Evolutionary conservation across 1,139 yeast genomes (phyloP), one percentile per base, ranked within the genome.

Genomic region (Blastobotrys arbuscula): DNA sequence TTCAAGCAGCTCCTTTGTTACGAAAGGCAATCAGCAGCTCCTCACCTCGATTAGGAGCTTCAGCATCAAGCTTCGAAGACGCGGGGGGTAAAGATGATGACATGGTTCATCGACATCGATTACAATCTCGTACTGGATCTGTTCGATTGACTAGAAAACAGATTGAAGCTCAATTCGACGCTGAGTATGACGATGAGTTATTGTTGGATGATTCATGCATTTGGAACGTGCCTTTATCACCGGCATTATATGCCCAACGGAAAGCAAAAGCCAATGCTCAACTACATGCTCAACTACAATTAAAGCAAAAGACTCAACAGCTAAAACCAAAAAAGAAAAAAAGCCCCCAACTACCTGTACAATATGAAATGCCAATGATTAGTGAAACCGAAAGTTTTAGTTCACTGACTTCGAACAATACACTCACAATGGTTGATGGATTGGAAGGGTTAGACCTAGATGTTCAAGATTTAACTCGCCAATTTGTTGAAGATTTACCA

Each of bases 171-270:
- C 65, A 64, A 26, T 64, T 58, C 44, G 69, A 66, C 15, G 52
- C 57, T 31, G 59, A 55, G 26, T 73, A 69, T 48, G 81, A 76
- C 47, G 72, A 69, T 48, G 81, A 76, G 48, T 78, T 78, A 42
- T 79, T 81, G 6, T 18, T 34, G 10, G 78, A 72, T 44, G 76
- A 76, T 47, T 67, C 73, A 16, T 68, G 75, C 31, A 77, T 81
- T 53, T 80, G 72, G 67, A 82, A 82, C 57, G 84, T 82, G 15
- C 89, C 88, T 1, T 64, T 79, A 41, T 74, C 84, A 0, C 82
- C 79, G 47, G 74, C 84, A 0, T 62, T 69, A 15, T 66, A 62
- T 44, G 66, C 69, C 7, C 64, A 67, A 48, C 66, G 57, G 47
- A 31, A 45, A 24, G 26, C 23, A 21, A 28, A 15, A 24, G 43